These are phyloP conservation scores for Pyrenophora seminiperda DNA, from an alignment of 2,329 filamentous ascomycete genomes.

Conservation along the genomic window DNA sequence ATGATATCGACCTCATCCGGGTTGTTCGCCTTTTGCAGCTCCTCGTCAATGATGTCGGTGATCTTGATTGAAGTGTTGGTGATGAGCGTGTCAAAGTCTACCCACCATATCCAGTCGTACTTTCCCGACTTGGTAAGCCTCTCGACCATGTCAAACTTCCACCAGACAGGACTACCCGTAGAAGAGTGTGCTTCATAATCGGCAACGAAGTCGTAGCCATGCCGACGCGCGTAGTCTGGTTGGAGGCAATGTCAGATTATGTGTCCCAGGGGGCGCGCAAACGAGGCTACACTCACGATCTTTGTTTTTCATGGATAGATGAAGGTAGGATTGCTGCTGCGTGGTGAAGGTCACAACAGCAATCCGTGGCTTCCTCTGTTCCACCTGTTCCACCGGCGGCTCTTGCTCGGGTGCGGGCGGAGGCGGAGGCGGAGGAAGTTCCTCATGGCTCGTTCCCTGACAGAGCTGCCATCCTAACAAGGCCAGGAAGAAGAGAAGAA, in stretches of 20 bases:
- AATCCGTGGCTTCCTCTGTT: slow-evolving; percentile 29
- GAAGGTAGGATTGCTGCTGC: slow-evolving; percentile 44
- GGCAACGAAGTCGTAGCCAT: slow-evolving; percentile 49
- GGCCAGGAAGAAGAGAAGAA: slow-evolving; percentile 36
- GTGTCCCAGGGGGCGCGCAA: no score
- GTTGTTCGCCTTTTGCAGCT: slow-evolving; percentile 35
- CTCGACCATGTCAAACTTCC: slow-evolving; percentile 49
- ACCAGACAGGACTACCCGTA: slow-evolving; percentile 39
- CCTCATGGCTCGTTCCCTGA: slow-evolving; percentile 26
- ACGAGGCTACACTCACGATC: slow-evolving; percentile 33
- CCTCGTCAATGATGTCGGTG: slow-evolving; percentile 44
- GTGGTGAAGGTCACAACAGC: slow-evolving; percentile 48
- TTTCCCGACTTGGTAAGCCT: slow-evolving; percentile 40
- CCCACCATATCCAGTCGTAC: slow-evolving; percentile 53
- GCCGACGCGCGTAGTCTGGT: slow-evolving; percentile 47
- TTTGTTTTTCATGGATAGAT: slow-evolving; percentile 47
- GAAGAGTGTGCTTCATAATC: slow-evolving; percentile 46
- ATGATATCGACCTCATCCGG: slow-evolving; percentile 46
- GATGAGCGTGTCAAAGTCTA: slow-evolving; percentile 51
- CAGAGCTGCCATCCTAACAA: slow-evolving; percentile 42
- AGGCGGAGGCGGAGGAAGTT: slow-evolving; percentile 17
- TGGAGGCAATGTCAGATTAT: slow-evolving; percentile 6
- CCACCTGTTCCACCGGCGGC: slow-evolving; percentile 7
- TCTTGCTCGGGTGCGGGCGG: slow-evolving; percentile 3
- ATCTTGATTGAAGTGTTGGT: slow-evolving; percentile 48